A percentile compares a stretch with the other conserved stretches of the same genome.
These are phyloP conservation scores for Cystofilobasidium capitatum DNA, from an alignment of 768 basidiomycete genomes.

Conservation along the genomic window DNA sequence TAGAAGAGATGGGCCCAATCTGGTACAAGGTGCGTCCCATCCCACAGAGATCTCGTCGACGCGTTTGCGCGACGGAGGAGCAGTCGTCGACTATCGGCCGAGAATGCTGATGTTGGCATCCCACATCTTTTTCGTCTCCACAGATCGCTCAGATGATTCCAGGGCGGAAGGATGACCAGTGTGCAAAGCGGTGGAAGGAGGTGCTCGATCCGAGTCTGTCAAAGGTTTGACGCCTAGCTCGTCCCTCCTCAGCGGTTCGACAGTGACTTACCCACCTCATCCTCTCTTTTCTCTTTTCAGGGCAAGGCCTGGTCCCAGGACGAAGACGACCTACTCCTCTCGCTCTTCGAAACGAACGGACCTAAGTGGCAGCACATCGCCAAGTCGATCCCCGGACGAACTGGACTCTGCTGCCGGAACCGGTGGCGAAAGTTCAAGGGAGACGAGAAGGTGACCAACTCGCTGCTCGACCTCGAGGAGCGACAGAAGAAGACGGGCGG, in stretches of 20 bases:
- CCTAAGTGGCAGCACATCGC: constrained; percentile 27
- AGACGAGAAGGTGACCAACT: constrained; percentile 13
- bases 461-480: constrained; percentile 15
- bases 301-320: constrained; percentile 19
- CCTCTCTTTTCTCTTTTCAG: neutral
- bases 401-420: constrained; percentile 27
- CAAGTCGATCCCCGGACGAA: constrained; percentile 26
- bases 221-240: constrained; percentile 8
- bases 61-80: neutral
- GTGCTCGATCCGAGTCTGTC: constrained; percentile 25
- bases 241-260: neutral
- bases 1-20: constrained; percentile 25
- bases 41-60: neutral
- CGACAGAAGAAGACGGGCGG: constrained; percentile 23
- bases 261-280: neutral
- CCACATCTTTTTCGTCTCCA: neutral
- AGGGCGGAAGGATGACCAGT: constrained; percentile 28
- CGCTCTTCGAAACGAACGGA: constrained; percentile 17
- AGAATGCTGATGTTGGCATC: neutral
- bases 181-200: constrained; percentile 26
- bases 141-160: constrained; percentile 28
- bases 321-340: constrained; percentile 21
- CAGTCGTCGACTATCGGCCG: neutral
- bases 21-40: constrained; percentile 23
- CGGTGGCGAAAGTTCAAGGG: constrained; percentile 27